Evolutionary conservation across 352 stramenopile genomes (phyloP).

Genomic region (Peronospora destructor): DNA sequence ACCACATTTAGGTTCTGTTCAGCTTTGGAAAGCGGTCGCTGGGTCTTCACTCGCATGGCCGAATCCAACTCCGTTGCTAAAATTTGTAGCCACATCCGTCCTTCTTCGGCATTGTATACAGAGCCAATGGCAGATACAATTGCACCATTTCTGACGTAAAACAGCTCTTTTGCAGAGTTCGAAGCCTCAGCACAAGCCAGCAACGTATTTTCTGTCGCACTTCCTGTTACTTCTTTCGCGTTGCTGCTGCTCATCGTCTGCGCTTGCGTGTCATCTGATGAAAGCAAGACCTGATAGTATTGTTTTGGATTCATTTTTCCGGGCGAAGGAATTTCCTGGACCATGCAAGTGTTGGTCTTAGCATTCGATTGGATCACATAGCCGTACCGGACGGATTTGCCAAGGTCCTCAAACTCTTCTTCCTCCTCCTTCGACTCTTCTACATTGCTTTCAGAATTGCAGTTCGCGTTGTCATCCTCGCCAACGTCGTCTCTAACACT

Average conservation of each 20-base stretch:
- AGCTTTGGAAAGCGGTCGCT: slow-evolving; percentile 30
- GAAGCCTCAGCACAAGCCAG: slow-evolving; percentile 34
- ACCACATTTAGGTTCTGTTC: slow-evolving; percentile 47
- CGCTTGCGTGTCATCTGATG: slow-evolving; percentile 5
- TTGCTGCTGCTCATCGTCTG: slow-evolving; percentile 19
- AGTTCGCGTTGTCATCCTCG: slow-evolving; percentile 14
- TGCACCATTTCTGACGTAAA: slow-evolving; percentile 41
- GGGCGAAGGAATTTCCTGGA: slow-evolving; percentile 55
- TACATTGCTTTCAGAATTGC: slow-evolving; percentile 23
- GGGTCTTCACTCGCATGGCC: slow-evolving; percentile 33
- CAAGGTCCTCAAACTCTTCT: slow-evolving; percentile 25
- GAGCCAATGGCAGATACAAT: slow-evolving; percentile 50
- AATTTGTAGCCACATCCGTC: slow-evolving; percentile 59
- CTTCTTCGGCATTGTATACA: slow-evolving; percentile 42
- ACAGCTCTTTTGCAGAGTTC: slow-evolving; percentile 38
- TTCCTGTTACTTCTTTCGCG: slow-evolving; percentile 9
- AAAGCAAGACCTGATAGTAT: slow-evolving; percentile 41
- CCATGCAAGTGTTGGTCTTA: slow-evolving; percentile 71
- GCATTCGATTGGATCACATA: slow-evolving; percentile 74
- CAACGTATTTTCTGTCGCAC: slow-evolving; percentile 20
- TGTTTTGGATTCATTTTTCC: slow-evolving; percentile 53
- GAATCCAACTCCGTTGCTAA: slow-evolving; percentile 45
- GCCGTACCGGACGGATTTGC: slow-evolving; percentile 31
- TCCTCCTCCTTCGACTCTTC: slow-evolving; percentile 35
- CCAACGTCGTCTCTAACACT: slow-evolving; percentile 6